Percentiles rank a stretch among this genome's conserved stretches.
These are phyloP conservation scores for Tulasnella sp. DNA, from an alignment of 768 basidiomycete genomes.

Conservation along the genomic window DNA sequence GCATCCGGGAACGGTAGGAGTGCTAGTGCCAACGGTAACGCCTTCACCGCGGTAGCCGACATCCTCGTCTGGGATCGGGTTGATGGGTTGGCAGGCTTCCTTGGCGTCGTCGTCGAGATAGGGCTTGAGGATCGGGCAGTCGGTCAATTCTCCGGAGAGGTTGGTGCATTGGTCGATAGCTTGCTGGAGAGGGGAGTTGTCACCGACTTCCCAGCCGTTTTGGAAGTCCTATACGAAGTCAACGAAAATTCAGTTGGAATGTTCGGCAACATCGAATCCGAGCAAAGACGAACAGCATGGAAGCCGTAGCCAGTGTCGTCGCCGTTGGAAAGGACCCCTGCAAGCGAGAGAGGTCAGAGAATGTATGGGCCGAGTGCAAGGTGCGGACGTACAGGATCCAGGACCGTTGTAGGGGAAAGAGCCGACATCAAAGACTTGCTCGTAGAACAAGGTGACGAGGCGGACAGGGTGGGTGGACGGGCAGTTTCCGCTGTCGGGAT, in stretches of 20 bases:
- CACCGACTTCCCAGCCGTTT: slow-evolving; percentile 23
- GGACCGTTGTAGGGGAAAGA: slow-evolving; percentile 8
- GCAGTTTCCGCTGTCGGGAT: slow-evolving; percentile 17
- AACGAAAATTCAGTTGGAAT: not conserved
- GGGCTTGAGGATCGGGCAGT: slow-evolving; percentile 4
- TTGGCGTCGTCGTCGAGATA: slow-evolving; percentile 3
- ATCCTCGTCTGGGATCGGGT: not conserved
- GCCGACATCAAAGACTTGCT: slow-evolving; percentile 15
- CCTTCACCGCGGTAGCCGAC: not conserved
- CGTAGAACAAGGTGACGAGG: slow-evolving; percentile 22
- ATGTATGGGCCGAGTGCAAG: not conserved
- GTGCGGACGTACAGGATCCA: not conserved
- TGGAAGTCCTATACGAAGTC: slow-evolving; percentile 15
- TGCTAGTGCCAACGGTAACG: not conserved
- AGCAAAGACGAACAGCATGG: slow-evolving; percentile 9
- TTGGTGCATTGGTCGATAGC: slow-evolving; percentile 24
- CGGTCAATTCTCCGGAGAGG: slow-evolving; percentile 20
- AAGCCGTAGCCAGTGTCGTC: slow-evolving; percentile 23
- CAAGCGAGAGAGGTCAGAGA: not conserved
- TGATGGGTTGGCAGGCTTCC: slow-evolving; percentile 7
- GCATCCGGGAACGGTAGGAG: slow-evolving; percentile 4
- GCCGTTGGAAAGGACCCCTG: slow-evolving; percentile 20
- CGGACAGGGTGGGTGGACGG: slow-evolving; percentile 19
- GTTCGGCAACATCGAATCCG: not conserved
- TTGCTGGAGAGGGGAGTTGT: slow-evolving; percentile 21